Evolutionary conservation across 768 basidiomycete species (phyloP).

Genomic region (Krasilnikovozyma curviuscula): DNA sequence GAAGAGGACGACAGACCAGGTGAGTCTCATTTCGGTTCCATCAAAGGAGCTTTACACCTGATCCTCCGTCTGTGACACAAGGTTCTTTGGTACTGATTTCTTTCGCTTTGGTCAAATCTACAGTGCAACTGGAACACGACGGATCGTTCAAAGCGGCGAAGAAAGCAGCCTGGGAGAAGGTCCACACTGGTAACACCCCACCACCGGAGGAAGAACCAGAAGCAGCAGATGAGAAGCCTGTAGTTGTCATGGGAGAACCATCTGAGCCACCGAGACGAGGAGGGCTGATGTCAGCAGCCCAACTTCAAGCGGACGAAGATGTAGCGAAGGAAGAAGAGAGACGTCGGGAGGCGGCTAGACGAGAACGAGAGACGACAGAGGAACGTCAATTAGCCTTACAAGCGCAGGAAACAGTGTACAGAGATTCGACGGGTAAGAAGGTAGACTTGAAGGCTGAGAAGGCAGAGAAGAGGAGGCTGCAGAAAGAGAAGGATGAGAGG

Average conservation of each 20-base stretch:
- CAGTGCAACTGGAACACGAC: conserved; percentile 1
- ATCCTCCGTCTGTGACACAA: not conserved
- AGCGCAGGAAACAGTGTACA: conserved; percentile 80
- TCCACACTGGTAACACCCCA: conserved; percentile 7
- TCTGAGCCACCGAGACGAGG: conserved; percentile 32
- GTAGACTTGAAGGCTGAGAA: conserved; percentile 69
- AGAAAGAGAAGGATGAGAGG: conserved; percentile 63
- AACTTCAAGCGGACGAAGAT: conserved; percentile 42
- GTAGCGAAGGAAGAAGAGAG: conserved; percentile 22
- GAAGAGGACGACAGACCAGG: conserved; percentile 48
- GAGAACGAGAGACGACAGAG: conserved; percentile 9
- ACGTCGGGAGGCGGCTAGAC: conserved; percentile 18
- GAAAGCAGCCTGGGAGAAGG: conserved; percentile 3
- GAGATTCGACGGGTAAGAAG: conserved; percentile 68
- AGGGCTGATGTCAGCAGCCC: conserved; percentile 56
- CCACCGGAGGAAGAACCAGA: conserved; percentile 26
- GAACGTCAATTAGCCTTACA: conserved; percentile 16
- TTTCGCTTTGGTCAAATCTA: not conserved
- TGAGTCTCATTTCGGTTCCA: not conserved
- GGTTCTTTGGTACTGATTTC: not conserved
- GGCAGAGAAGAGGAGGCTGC: conserved; percentile 63
- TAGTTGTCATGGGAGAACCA: conserved; percentile 33
- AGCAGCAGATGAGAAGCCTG: conserved; percentile 50
- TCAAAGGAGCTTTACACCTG: not conserved
- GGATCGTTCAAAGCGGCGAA: conserved; percentile 1